Percentiles rank a stretch among this genome's conserved stretches.
Conservation (phyloP, 2,329 filamentous ascomycete genomes). For the Aureobasidium sp. region DNA sequence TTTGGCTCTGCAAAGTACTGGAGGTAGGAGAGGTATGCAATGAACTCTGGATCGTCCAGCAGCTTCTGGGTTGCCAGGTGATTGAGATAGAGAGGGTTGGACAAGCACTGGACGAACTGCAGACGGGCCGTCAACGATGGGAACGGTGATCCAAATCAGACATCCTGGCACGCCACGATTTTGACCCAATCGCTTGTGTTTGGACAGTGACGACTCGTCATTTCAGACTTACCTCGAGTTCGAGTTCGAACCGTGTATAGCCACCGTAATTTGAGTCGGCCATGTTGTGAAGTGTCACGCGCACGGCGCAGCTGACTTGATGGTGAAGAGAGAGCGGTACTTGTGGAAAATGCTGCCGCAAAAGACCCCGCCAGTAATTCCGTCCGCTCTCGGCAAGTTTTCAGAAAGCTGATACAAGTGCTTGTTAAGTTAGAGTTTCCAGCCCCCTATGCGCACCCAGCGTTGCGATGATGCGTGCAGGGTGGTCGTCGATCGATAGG, state of each 20-base stretch:
- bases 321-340: not conserved
- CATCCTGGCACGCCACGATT: not conserved
- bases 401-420: not conserved
- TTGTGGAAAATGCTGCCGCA: not conserved
- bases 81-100: constrained; percentile 72
- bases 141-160: not conserved
- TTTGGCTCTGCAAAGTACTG: constrained; percentile 82
- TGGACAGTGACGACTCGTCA: not conserved
- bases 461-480: not conserved
- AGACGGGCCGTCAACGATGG: not conserved
- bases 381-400: not conserved
- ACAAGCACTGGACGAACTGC: constrained; percentile 74
- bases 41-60: constrained; percentile 63
- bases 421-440: constrained; percentile 2
- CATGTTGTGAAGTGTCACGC: constrained; percentile 12
- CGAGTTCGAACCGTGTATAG: constrained; percentile 71
- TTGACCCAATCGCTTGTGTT: not conserved
- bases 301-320: not conserved
- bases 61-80: constrained; percentile 69
- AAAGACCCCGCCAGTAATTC: not conserved
- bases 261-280: constrained; percentile 58
- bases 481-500: not conserved
- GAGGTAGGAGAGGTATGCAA: constrained; percentile 84
- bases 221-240: constrained; percentile 58
- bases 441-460: not conserved